Evolutionary conservation across 2,329 filamentous ascomycete genomes (phyloP).

Genomic region (Basipetospora chlamydospora): DNA sequence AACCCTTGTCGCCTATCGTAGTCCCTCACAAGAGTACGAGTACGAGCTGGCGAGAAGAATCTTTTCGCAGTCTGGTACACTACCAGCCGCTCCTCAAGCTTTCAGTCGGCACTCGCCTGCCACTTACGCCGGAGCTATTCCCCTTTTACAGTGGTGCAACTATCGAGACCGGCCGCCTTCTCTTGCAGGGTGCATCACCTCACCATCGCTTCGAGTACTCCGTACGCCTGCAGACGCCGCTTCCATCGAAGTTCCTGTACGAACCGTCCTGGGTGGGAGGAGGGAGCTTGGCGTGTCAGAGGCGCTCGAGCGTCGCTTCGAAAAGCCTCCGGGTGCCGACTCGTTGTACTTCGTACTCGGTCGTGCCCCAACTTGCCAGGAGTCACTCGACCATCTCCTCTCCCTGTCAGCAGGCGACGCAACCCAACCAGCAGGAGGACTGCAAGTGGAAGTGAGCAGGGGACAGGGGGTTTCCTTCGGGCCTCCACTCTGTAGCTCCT

Average conservation of each 20-base stretch:
- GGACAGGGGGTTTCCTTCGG: not conserved
- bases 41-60: no score
- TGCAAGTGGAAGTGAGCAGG: not conserved
- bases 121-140: conserved; percentile 1
- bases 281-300: not conserved
- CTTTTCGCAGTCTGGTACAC: no score
- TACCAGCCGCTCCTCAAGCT: no score
- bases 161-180: not conserved
- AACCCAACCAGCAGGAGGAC: no score
- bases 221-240: not conserved
- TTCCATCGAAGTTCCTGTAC: no score
- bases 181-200: not conserved
- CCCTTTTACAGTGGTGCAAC: conserved; percentile 2
- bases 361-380: no score
- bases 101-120: no score
- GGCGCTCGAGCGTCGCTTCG: not conserved
- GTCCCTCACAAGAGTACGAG: no score
- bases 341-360: no score
- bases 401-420: not conserved
- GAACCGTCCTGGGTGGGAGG: not conserved
- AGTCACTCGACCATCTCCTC: not conserved
- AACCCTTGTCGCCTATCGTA: no score
- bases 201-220: not conserved
- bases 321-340: not conserved
- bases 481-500: not conserved